A percentile compares a stretch with the other conserved stretches of the same genome.
phyloP scores from a whole-genome alignment of 1,139 yeast species.

The Pneumocystis wakefieldiae region DNA sequence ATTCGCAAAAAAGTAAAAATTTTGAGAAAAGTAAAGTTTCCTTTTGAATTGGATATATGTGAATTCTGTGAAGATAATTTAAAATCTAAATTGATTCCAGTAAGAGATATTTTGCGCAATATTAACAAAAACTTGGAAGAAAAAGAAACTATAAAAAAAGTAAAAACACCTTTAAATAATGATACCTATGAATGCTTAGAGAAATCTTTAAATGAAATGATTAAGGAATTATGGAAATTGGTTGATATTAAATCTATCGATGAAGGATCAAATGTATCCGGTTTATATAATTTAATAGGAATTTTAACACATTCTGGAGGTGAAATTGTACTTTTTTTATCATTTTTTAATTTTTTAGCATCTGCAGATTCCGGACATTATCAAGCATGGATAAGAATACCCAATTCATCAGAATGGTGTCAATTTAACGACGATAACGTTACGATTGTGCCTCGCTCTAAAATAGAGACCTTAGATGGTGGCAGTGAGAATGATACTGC shows the following conservation, averaged over 20 bases:
- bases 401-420: conserved; percentile 50
- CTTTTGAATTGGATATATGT: conserved; percentile 76
- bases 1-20: conserved; percentile 84
- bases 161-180: conserved; percentile 23
- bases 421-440: conserved; percentile 90
- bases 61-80: conserved; percentile 71
- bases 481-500: conserved; percentile 98
- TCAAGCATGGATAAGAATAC: conserved; percentile 63
- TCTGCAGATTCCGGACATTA: conserved; percentile 97
- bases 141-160: conserved; percentile 60
- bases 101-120: conserved; percentile 64
- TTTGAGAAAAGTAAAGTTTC: conserved; percentile 84
- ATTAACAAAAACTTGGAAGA: conserved; percentile 66
- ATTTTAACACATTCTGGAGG: conserved; percentile 90
- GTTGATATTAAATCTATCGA: not conserved
- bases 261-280: conserved; percentile 19
- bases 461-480: conserved; percentile 69
- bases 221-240: conserved; percentile 23
- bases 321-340: not conserved
- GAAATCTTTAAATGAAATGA: conserved; percentile 13
- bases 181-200: conserved; percentile 15
- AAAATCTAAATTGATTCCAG: conserved; percentile 47
- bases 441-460: conserved; percentile 57
- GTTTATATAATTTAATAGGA: conserved; percentile 68
- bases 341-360: not conserved